Percentiles rank a stretch among this genome's conserved stretches.
phyloP scores from a whole-genome alignment of 768 basidiomycete genomes.

The Crassisporium funariophilum region DNA sequence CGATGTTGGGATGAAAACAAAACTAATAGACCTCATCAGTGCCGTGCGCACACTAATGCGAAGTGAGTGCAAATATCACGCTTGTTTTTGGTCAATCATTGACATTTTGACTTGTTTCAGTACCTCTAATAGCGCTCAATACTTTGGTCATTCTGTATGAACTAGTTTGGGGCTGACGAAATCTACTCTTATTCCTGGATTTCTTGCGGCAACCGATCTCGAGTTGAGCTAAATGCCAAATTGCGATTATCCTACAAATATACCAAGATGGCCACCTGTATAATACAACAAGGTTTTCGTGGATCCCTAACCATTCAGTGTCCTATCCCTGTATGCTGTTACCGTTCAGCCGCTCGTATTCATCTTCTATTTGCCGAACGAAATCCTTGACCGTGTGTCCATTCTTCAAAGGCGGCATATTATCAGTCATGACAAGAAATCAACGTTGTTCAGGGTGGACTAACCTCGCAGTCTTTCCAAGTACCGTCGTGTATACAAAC shows the following conservation, averaged over 20 bases:
- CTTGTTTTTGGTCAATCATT: conserved; percentile 13
- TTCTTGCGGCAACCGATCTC: too few species aligned
- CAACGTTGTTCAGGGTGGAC: conserved; percentile 3
- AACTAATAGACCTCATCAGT: conserved; percentile 89
- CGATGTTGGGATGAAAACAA: conserved; percentile 78
- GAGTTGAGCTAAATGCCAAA: too few species aligned
- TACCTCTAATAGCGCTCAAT: conserved; percentile 90
- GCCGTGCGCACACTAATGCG: conserved; percentile 97
- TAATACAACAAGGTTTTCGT: too few species aligned
- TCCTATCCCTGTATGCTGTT: too few species aligned
- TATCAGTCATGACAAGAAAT: conserved; percentile 8
- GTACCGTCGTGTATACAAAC: conserved; percentile 76
- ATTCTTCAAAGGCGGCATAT: conserved; percentile 43
- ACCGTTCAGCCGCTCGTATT: conserved; percentile 66
- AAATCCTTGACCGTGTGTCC: conserved; percentile 80
- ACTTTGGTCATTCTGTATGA: conserved; percentile 87
- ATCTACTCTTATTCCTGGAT: not conserved
- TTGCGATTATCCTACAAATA: too few species aligned
- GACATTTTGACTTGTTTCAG: conserved; percentile 41
- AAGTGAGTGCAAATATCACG: conserved; percentile 61
- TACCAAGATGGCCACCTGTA: too few species aligned
- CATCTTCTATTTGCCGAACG: conserved; percentile 72
- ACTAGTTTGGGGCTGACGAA: conserved; percentile 59
- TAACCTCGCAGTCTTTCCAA: conserved; percentile 82
- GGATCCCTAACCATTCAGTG: too few species aligned